These are phyloP conservation scores for Ilyonectria destructans DNA, from an alignment of 2,329 filamentous ascomycete genomes.

Conservation along the genomic window DNA sequence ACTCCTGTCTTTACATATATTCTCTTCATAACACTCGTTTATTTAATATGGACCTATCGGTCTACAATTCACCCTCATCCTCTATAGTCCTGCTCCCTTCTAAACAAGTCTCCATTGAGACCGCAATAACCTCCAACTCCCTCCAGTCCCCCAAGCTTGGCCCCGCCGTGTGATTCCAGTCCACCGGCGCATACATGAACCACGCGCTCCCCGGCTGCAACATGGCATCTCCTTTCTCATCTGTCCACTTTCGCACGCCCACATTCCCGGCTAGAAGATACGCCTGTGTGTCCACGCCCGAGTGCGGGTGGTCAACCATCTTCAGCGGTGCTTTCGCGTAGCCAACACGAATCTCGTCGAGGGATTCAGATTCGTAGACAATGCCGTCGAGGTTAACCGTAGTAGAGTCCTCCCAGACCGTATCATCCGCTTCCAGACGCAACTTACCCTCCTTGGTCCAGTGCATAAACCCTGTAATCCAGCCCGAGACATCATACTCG, in stretches of 20 bases:
- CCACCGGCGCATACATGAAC: conserved; percentile 59
- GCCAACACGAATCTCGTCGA: conserved; percentile 54
- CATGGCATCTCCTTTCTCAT: conserved; percentile 43
- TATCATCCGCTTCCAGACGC: conserved; percentile 36
- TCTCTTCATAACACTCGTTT: neutral
- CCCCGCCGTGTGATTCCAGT: conserved; percentile 43
- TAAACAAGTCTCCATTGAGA: neutral
- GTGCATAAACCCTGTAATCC: conserved; percentile 65
- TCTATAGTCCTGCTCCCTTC: neutral
- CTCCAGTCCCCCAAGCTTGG: conserved; percentile 38
- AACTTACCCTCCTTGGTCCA: conserved; percentile 58
- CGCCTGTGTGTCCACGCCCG: conserved; percentile 49
- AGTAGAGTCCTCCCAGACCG: conserved; percentile 12
- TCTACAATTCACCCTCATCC: neutral
- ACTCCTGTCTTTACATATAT: neutral
- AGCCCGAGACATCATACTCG: conserved; percentile 62
- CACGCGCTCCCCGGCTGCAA: conserved; percentile 58
- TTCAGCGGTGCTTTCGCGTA: conserved; percentile 60
- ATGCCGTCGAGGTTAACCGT: conserved; percentile 49
- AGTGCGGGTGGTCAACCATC: conserved; percentile 53
- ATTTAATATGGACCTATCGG: neutral
- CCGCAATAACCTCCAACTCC: conserved; percentile 44
- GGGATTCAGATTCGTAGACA: conserved; percentile 48
- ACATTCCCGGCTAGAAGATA: conserved; percentile 59
- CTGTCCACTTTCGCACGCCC: conserved; percentile 51